Evolutionary conservation across 2,329 filamentous ascomycete genomes (phyloP).

Genomic region (Fusarium sp.): DNA sequence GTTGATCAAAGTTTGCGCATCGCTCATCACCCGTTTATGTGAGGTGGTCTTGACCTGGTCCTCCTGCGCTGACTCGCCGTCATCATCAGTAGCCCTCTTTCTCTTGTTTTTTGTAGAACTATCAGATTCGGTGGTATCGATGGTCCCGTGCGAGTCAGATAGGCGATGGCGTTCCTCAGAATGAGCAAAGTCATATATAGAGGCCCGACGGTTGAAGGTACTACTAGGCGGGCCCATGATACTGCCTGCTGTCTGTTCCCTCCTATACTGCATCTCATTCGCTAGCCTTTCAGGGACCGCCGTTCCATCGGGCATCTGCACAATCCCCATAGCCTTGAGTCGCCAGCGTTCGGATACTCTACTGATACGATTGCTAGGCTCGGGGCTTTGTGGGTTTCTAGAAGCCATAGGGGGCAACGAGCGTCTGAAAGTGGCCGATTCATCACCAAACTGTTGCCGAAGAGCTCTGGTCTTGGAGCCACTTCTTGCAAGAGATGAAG

Average conservation of each 20-base stretch:
- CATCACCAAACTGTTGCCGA: constrained; percentile 51
- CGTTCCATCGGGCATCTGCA: constrained; percentile 66
- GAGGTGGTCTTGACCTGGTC: constrained; percentile 40
- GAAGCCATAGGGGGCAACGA: constrained; percentile 54
- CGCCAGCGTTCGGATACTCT: constrained; percentile 60
- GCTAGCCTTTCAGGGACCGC: constrained; percentile 66
- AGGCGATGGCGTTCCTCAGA: constrained; percentile 30
- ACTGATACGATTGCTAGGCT: constrained; percentile 48
- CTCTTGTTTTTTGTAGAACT: constrained; percentile 48
- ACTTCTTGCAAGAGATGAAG: constrained; percentile 37
- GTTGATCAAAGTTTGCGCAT: constrained; percentile 55
- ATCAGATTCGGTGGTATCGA: constrained; percentile 19
- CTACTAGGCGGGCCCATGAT: constrained; percentile 42
- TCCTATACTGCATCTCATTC: constrained; percentile 58
- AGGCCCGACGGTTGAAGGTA: constrained; percentile 41
- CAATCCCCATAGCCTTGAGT: constrained; percentile 64
- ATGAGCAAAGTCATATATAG: constrained; percentile 38
- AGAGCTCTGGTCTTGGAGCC: constrained; percentile 55
- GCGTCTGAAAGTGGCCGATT: constrained; percentile 53
- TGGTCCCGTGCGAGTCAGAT: constrained; percentile 42
- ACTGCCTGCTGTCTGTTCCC: constrained; percentile 56
- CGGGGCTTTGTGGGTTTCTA: constrained; percentile 44
- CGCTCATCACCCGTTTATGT: constrained; percentile 58
- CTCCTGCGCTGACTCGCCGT: constrained; percentile 29
- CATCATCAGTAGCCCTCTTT: constrained; percentile 50